A percentile compares a stretch with the other conserved stretches of the same genome.
These are phyloP conservation scores for Apiotrichum gamsii DNA, from an alignment of 1,284 basidiomycete genomes.

Conservation along the genomic window DNA sequence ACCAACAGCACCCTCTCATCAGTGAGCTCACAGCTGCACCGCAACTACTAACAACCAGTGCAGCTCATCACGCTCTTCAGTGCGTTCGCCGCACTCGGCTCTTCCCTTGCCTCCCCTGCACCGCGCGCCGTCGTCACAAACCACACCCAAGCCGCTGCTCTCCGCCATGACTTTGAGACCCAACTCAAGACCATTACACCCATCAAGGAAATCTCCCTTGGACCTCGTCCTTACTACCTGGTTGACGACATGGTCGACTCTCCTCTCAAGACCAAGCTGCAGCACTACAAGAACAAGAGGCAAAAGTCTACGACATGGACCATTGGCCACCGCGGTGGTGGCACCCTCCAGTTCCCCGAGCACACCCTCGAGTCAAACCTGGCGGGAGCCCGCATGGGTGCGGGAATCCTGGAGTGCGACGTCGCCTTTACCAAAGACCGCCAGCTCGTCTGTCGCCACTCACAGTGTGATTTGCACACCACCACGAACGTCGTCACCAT, in stretches of 20 bases:
- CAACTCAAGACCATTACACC: not conserved
- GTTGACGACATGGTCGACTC: conserved; percentile 17
- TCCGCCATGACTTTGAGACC: too few relatives aligned
- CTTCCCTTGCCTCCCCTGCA: too few relatives aligned
- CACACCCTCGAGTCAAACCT: conserved; percentile 17
- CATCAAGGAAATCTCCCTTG: conserved; percentile 16
- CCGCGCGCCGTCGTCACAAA: too few relatives aligned
- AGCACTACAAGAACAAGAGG: conserved; percentile 6
- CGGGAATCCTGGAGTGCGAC: conserved; percentile 23
- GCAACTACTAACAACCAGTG: too few relatives aligned
- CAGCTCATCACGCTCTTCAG: too few relatives aligned
- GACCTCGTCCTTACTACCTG: conserved; percentile 21
- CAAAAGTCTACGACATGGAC: conserved; percentile 1
- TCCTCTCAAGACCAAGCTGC: conserved; percentile 18
- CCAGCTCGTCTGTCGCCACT: conserved; percentile 21
- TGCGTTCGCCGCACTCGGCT: too few relatives aligned
- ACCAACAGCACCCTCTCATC: too few relatives aligned
- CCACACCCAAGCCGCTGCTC: too few relatives aligned
- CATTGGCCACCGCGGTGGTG: conserved; percentile 19
- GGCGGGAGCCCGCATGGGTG: conserved; percentile 20
- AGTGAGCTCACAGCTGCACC: too few relatives aligned
- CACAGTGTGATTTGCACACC: conserved; percentile 20
- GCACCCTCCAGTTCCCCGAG: conserved; percentile 22
- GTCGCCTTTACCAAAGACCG: conserved; percentile 19
- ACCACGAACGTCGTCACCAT: conserved; percentile 19